These are phyloP conservation scores for Lepidium aucheri DNA, from an alignment of 345 rosid genomes.

Conservation along the genomic window DNA sequence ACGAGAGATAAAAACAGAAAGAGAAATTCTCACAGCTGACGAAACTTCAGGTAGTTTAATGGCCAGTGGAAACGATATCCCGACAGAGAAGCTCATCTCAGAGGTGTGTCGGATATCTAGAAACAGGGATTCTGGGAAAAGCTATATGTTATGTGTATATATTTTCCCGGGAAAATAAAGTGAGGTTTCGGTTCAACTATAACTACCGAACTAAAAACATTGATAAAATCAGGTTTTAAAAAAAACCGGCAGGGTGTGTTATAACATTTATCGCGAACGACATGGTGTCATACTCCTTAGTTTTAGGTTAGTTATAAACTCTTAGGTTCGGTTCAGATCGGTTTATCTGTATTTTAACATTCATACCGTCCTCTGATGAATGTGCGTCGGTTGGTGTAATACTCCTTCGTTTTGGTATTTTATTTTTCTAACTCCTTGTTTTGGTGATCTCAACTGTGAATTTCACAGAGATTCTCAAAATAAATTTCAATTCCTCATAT, in stretches of 20 bases:
- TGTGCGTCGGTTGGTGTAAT: background rate
- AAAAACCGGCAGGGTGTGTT: slow-evolving; percentile 7
- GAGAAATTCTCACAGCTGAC: slow-evolving; percentile 10
- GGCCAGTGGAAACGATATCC: slow-evolving; percentile 5
- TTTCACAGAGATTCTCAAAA: background rate
- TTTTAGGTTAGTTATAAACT: background rate
- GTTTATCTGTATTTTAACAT: background rate
- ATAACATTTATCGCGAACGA: background rate
- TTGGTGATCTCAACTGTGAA: background rate
- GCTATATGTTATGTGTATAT: too few species aligned
- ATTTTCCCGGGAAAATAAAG: slow-evolving; percentile 10
- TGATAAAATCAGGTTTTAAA: background rate
- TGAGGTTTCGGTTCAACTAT: background rate
- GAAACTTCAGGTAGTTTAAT: slow-evolving; percentile 1
- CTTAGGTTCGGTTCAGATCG: background rate
- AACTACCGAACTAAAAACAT: background rate
- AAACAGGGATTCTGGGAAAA: background rate
- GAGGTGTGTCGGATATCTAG: background rate
- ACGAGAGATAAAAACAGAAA: background rate
- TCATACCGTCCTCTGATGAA: background rate
- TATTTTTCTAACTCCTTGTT: too few species aligned
- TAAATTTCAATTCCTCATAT: background rate
- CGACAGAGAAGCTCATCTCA: slow-evolving; percentile 6
- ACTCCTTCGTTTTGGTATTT: background rate
- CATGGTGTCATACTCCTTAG: background rate